Conservation (phyloP, 2,329 filamentous ascomycete genomes). For the Fusarium poae region DNA sequence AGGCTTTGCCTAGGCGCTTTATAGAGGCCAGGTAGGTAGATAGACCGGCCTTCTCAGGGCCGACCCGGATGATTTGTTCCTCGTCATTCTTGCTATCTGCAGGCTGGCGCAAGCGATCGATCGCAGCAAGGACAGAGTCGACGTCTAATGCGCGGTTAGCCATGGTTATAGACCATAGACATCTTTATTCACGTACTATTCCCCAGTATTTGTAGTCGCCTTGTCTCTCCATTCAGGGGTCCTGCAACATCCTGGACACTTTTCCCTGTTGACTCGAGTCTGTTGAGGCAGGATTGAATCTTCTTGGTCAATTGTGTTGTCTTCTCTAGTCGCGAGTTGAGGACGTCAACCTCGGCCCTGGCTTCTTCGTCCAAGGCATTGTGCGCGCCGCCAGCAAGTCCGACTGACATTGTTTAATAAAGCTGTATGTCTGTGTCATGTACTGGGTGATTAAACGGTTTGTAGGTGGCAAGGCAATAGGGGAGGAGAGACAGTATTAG, state of each 20-base stretch:
- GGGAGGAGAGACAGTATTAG: constrained; percentile 2
- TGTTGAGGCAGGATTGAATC: constrained; percentile 87
- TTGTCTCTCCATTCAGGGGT: constrained; percentile 92
- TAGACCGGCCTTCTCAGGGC: constrained; percentile 86
- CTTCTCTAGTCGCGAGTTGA: constrained; percentile 85
- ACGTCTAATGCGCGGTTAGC: constrained; percentile 70
- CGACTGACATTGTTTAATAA: constrained; percentile 62
- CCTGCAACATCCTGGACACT: constrained; percentile 92
- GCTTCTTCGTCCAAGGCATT: constrained; percentile 73
- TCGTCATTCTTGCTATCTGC: constrained; percentile 92
- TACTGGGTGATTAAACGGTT: not conserved
- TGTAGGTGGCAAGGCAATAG: constrained; percentile 1
- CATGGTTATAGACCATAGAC: constrained; percentile 2
- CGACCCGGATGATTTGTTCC: constrained; percentile 88
- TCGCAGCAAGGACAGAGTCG: constrained; percentile 85
- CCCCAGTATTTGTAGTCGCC: constrained; percentile 87
- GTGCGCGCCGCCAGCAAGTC: constrained; percentile 61
- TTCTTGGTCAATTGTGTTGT: constrained; percentile 94
- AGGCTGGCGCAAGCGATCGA: constrained; percentile 90
- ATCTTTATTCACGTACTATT: constrained; percentile 67
- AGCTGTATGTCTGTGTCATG: constrained; percentile 5
- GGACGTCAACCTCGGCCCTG: constrained; percentile 76
- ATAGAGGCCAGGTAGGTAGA: constrained; percentile 89
- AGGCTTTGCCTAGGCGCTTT: constrained; percentile 87
- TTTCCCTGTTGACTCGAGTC: constrained; percentile 88